Conservation (phyloP, 768 basidiomycete species). For the Amanita muscaria region DNA sequence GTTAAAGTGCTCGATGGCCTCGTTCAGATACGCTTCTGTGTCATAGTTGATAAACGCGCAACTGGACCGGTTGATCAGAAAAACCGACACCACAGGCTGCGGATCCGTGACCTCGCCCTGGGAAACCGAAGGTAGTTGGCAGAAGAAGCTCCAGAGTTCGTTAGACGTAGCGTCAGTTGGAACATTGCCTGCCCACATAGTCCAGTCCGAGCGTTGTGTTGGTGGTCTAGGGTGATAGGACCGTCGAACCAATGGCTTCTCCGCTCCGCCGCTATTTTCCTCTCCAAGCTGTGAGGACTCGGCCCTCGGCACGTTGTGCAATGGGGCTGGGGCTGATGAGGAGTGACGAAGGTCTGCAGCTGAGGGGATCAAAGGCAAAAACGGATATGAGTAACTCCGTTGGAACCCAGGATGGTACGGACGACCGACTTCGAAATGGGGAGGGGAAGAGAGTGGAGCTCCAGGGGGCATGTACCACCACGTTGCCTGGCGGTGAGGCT, state of each 20-base stretch:
- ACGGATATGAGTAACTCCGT: slow-evolving; percentile 22
- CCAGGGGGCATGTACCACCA: slow-evolving; percentile 45
- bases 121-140: slow-evolving; percentile 18
- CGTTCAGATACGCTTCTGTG: slow-evolving; percentile 47
- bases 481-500: slow-evolving; percentile 29
- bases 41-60: slow-evolving; percentile 93
- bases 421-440: slow-evolving; percentile 20
- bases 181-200: slow-evolving; percentile 96
- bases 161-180: slow-evolving; percentile 75
- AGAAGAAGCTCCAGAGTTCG: slow-evolving; percentile 84
- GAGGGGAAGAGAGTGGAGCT: slow-evolving; percentile 13
- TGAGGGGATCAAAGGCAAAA: slow-evolving; percentile 19
- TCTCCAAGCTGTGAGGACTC: no score
- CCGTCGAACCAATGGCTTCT: slow-evolving; percentile 32
- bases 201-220: slow-evolving; percentile 78
- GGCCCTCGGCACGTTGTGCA: no score
- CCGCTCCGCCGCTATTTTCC: background rate
- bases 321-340: no score
- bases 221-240: slow-evolving; percentile 66
- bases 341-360: no score
- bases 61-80: slow-evolving; percentile 89
- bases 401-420: slow-evolving; percentile 21
- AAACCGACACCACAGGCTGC: slow-evolving; percentile 56
- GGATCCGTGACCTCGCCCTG: background rate
- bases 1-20: slow-evolving; percentile 67